A percentile compares a stretch with the other conserved stretches of the same genome.
Evolutionary conservation across 1,284 basidiomycete species (phyloP).

Genomic region (Trichosporon sp.): DNA sequence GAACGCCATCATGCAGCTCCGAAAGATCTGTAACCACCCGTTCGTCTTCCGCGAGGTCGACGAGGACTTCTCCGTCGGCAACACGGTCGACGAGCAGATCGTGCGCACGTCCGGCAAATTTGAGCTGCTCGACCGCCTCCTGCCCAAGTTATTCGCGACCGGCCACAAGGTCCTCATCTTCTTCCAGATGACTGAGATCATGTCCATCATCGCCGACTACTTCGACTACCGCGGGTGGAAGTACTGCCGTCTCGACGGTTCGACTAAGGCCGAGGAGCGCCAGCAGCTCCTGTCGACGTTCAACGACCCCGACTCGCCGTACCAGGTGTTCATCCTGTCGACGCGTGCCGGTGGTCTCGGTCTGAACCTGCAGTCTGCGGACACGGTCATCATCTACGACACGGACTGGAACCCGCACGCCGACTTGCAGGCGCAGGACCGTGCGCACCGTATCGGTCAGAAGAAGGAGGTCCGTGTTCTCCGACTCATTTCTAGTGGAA

Average conservation of each 20-base stretch:
- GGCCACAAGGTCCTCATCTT: constrained; percentile 90
- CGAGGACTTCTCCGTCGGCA: constrained; percentile 53
- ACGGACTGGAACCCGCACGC: constrained; percentile 91
- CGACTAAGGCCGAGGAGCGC: constrained; percentile 97
- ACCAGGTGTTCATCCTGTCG: constrained; percentile 91
- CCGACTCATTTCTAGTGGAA: constrained; percentile 95
- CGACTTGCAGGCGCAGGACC: constrained; percentile 77
- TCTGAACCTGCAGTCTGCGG: constrained; percentile 95
- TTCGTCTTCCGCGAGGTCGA: constrained; percentile 96
- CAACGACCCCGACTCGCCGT: constrained; percentile 85
- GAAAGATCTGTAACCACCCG: constrained; percentile 98
- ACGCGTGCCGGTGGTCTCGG: constrained; percentile 97
- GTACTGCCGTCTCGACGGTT: constrained; percentile 93
- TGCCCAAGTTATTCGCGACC: constrained; percentile 90
- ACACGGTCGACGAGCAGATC: constrained; percentile 74
- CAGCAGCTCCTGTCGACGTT: constrained; percentile 83
- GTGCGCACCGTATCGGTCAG: constrained; percentile 98
- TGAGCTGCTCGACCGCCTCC: constrained; percentile 84
- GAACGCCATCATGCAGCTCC: constrained; percentile 98
- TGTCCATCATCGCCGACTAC: constrained; percentile 99
- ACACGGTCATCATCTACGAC: constrained; percentile 86
- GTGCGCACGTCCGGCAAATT: constrained; percentile 89
- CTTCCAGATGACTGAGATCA: constrained; percentile 99
- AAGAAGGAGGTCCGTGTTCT: constrained; percentile 97
- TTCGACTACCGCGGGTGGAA: constrained; percentile 84